Evolutionary conservation across 176 grass and related monocot genomes (phyloP).

Genomic region (Pharus latifolius): DNA sequence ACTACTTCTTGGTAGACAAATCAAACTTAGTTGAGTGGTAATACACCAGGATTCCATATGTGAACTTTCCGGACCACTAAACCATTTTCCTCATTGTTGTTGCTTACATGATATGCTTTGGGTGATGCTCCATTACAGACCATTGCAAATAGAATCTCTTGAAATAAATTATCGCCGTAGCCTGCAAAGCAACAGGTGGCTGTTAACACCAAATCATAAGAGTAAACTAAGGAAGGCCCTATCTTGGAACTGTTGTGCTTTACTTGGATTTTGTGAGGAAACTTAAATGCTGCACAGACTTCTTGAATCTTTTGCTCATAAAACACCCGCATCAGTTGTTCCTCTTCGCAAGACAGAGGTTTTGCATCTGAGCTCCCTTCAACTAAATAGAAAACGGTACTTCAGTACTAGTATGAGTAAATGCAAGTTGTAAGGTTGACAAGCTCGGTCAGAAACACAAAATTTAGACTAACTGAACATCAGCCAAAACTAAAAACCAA

Average conservation of each 20-base stretch:
- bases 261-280: conserved; percentile 93
- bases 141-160: conserved; percentile 94
- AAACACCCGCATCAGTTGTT: conserved; percentile 66
- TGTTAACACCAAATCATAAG: not conserved
- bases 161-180: conserved; percentile 94
- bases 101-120: conserved; percentile 96
- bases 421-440: not conserved
- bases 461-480: not conserved
- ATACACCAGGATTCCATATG: not conserved
- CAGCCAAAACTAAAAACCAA: not conserved
- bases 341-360: conserved; percentile 75
- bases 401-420: conserved; percentile 2
- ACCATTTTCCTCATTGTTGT: not conserved
- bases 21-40: not conserved
- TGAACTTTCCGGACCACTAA: not conserved
- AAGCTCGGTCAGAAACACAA: not conserved
- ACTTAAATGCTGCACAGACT: conserved; percentile 91
- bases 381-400: conserved; percentile 16
- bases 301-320: conserved; percentile 99
- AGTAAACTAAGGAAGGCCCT: not conserved
- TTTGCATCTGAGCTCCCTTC: conserved; percentile 38
- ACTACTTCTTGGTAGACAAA: not conserved
- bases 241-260: not conserved
- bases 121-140: conserved; percentile 98
- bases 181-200: conserved; percentile 32